Evolutionary conservation across 208 protist species (phyloP).

Genomic region (Trypanosoma platydactyli): DNA sequence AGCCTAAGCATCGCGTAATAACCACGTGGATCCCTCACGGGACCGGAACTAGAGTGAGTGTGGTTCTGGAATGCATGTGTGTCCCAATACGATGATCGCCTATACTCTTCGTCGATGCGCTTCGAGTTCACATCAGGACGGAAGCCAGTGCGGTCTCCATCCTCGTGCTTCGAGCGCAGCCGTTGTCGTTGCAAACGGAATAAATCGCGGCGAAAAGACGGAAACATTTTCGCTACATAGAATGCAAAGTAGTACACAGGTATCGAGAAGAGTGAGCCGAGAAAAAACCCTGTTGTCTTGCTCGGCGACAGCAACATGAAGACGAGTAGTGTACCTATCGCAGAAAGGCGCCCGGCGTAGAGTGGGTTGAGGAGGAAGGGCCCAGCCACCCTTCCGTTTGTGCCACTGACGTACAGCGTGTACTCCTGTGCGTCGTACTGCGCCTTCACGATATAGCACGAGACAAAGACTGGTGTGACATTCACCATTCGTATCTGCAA

Average conservation of each 20-base stretch:
- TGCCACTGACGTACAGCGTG: constrained; percentile 78
- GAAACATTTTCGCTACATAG: constrained; percentile 59
- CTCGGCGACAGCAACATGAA: constrained; percentile 61
- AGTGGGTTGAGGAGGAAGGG: constrained; percentile 83
- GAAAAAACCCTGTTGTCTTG: constrained; percentile 62
- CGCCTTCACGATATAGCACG: constrained; percentile 83
- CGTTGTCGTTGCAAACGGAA: constrained; percentile 38
- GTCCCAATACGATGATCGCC: constrained; percentile 81
- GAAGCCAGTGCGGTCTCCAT: constrained; percentile 47
- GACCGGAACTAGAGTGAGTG: neutral
- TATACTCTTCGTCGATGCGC: constrained; percentile 72
- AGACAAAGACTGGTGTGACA: constrained; percentile 76
- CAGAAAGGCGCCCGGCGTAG: constrained; percentile 49
- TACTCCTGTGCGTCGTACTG: constrained; percentile 74
- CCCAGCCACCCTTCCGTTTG: constrained; percentile 58
- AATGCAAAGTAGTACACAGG: constrained; percentile 73
- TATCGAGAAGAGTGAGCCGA: constrained; percentile 40
- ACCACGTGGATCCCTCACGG: constrained; percentile 49
- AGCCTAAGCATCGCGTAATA: constrained; percentile 79
- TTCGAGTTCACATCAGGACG: constrained; percentile 48
- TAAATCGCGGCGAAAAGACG: constrained; percentile 53
- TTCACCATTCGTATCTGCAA: constrained; percentile 61
- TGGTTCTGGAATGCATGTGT: constrained; percentile 63
- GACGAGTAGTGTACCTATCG: constrained; percentile 26
- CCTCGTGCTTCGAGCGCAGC: constrained; percentile 40